These are phyloP conservation scores for Eremothecium cymbalariae DNA, from an alignment of 1,139 yeast genomes.

Conservation along the genomic window DNA sequence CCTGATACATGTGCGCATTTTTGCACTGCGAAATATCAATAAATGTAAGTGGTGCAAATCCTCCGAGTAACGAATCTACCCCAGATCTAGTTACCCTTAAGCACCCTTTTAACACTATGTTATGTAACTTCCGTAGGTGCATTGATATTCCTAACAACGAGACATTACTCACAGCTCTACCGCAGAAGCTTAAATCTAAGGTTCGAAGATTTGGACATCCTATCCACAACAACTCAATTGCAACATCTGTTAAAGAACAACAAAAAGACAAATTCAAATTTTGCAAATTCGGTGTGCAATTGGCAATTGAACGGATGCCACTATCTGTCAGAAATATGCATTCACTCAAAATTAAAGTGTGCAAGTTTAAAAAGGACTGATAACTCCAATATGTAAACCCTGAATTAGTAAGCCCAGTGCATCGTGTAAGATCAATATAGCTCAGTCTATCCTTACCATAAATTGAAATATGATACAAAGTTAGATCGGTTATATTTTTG, in stretches of 20 bases:
- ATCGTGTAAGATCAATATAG: constrained; percentile 56
- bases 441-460: constrained; percentile 50
- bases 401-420: constrained; percentile 68
- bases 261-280: constrained; percentile 60
- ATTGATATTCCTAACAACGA: constrained; percentile 56
- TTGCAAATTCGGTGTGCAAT: constrained; percentile 51
- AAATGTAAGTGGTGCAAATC: constrained; percentile 45
- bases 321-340: constrained; percentile 67
- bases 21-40: constrained; percentile 64
- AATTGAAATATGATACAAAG: constrained; percentile 55
- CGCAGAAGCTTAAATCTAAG: constrained; percentile 64
- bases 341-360: constrained; percentile 50
- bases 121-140: constrained; percentile 42
- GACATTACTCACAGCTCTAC: constrained; percentile 70
- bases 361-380: constrained; percentile 45
- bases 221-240: constrained; percentile 55
- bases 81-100: constrained; percentile 70
- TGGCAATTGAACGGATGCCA: constrained; percentile 53
- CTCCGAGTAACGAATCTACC: constrained; percentile 54
- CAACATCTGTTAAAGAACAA: constrained; percentile 62
- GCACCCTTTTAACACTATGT: constrained; percentile 56
- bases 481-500: constrained; percentile 60
- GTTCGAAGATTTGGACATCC: constrained; percentile 51
- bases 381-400: constrained; percentile 63
- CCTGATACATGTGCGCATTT: constrained; percentile 51